Evolutionary conservation across 164 flowering plant species (phyloP).

Genomic region (Kingdonia uniflora): DNA sequence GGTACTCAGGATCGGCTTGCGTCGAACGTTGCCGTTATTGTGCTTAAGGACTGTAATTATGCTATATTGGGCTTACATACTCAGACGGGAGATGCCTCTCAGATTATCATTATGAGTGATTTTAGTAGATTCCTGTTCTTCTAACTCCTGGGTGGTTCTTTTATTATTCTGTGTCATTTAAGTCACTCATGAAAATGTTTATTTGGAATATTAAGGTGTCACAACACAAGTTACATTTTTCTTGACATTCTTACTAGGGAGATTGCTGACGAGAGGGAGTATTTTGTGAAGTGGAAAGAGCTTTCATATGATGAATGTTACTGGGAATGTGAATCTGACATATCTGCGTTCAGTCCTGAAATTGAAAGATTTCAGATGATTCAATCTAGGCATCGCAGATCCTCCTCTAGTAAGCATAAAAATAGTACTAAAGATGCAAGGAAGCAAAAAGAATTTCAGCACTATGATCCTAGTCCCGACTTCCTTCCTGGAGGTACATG

Average conservation of each 20-base stretch:
- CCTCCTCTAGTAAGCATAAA: constrained; percentile 43
- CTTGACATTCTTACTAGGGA: constrained; percentile 29
- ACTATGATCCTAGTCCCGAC: constrained; percentile 70
- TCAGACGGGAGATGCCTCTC: too few species aligned
- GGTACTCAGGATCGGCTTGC: too few species aligned
- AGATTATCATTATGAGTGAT: too few species aligned
- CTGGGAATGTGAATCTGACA: constrained; percentile 87
- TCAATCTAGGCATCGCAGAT: constrained; percentile 37
- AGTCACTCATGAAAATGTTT: neutral
- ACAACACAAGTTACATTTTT: neutral
- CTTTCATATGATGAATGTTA: constrained; percentile 87
- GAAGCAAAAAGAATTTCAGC: constrained; percentile 79
- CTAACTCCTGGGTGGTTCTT: neutral
- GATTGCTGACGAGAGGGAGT: constrained; percentile 63
- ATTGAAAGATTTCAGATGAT: constrained; percentile 58
- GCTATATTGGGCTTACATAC: too few species aligned
- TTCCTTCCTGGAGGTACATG: constrained; percentile 84
- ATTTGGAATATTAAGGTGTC: neutral
- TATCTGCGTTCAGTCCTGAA: constrained; percentile 76
- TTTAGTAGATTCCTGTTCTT: too few species aligned
- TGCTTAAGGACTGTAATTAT: too few species aligned
- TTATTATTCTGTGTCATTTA: neutral
- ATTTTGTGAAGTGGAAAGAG: constrained; percentile 92
- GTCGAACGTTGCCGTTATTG: too few species aligned
- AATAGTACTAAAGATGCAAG: constrained; percentile 29